Percentiles rank a stretch among this genome's conserved stretches.
Evolutionary conservation across 106 monocot species (phyloP).

Genomic region (Hemerocallis citrina): DNA sequence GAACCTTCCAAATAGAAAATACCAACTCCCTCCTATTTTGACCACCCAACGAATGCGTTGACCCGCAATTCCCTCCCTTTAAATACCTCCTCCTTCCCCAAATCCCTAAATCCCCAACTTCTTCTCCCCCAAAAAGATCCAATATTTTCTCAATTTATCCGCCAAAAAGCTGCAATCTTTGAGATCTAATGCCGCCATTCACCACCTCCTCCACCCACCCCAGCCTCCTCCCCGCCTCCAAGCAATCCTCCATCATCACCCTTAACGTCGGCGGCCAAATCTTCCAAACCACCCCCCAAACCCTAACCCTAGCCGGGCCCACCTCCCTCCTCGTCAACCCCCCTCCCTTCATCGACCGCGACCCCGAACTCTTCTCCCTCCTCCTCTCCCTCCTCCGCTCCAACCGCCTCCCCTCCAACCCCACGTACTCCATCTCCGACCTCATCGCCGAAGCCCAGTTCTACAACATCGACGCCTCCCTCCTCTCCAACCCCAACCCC

Average conservation of each 20-base stretch:
- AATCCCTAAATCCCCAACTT: neutral
- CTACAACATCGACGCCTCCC: constrained; percentile 34
- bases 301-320: constrained; percentile 38
- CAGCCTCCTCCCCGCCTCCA: neutral
- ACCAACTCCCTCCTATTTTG: too few species aligned
- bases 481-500: constrained; percentile 16
- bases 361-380: constrained; percentile 47
- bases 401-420: constrained; percentile 17
- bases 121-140: too few species aligned
- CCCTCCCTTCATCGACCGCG: constrained; percentile 50
- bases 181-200: constrained; percentile 17
- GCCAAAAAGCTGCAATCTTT: too few species aligned
- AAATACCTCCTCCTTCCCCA: neutral
- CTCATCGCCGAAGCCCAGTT: constrained; percentile 30
- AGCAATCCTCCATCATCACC: constrained; percentile 23
- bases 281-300: constrained; percentile 70
- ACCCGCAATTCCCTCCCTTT: neutral
- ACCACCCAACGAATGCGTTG: too few species aligned
- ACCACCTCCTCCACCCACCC: neutral
- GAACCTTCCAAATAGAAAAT: too few species aligned
- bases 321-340: constrained; percentile 29
- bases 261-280: constrained; percentile 80
- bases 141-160: too few species aligned
- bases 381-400: constrained; percentile 56
- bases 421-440: neutral